A percentile compares a stretch with the other conserved stretches of the same genome.
These are phyloP conservation scores for Straminergon stramineum DNA, from an alignment of 225 moss, liverwort and hornwort genomes.

Conservation along the genomic window DNA sequence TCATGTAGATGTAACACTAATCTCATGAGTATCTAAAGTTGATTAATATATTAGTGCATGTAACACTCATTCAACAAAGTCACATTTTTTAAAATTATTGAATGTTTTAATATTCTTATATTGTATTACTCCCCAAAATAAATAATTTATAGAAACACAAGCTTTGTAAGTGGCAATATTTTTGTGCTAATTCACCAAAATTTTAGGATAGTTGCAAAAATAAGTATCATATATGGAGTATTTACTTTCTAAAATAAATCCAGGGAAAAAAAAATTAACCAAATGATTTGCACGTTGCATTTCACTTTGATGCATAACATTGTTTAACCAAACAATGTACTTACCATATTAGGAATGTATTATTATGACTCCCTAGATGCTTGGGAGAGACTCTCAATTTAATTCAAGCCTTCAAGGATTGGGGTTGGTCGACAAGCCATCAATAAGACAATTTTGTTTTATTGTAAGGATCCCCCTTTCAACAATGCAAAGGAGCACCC, in stretches of 20 bases:
- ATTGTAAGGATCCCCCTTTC: rapidly evolving
- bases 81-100: background rate
- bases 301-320: background rate
- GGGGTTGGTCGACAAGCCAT: rapidly evolving
- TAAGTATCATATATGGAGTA: background rate
- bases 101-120: no score
- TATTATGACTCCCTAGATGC: no score
- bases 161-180: background rate
- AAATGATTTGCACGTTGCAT: background rate
- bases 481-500: no score
- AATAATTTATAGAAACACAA: background rate
- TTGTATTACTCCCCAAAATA: no score
- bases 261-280: rapidly evolving
- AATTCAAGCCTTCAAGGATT: background rate
- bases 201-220: background rate
- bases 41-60: background rate
- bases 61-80: background rate
- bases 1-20: rapidly evolving
- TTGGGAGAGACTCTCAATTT: no score
- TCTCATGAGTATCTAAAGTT: rapidly evolving
- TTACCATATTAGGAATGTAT: background rate
- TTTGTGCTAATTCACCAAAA: background rate
- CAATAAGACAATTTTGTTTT: no score
- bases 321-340: background rate
- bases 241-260: background rate